Percentiles rank a stretch among this genome's conserved stretches.
Evolutionary conservation across 192 early-diverging fungal species (phyloP).

Genomic region (Pilobolus umbonatus): DNA sequence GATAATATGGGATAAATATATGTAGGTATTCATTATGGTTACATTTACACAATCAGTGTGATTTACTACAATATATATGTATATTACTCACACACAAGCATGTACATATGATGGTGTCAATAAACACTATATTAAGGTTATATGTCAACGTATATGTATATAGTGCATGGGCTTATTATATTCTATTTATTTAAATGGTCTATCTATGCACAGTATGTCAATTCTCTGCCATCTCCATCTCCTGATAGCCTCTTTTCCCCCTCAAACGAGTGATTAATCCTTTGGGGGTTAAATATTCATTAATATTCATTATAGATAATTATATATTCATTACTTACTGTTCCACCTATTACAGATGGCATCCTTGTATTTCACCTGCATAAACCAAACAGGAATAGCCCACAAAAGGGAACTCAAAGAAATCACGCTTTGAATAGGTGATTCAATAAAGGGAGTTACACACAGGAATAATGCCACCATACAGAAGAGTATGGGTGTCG

Average conservation of each 20-base stretch:
- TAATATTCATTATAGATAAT: too few species aligned
- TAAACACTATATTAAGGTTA: too few species aligned
- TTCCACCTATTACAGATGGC: conserved; percentile 33
- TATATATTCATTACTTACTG: conserved; percentile 15
- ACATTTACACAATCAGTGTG: too few species aligned
- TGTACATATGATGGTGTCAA: too few species aligned
- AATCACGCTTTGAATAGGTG: conserved; percentile 46
- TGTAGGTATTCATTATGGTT: too few species aligned
- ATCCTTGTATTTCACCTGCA: conserved; percentile 40
- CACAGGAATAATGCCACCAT: conserved; percentile 56
- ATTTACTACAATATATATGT: too few species aligned
- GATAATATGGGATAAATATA: too few species aligned
- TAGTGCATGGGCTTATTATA: background rate
- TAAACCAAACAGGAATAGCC: conserved; percentile 49
- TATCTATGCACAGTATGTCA: background rate
- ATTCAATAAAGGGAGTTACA: conserved; percentile 51
- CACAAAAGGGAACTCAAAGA: conserved; percentile 45
- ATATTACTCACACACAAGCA: too few species aligned
- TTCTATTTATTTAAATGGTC: background rate
- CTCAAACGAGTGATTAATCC: conserved; percentile 6
- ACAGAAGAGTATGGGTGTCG: conserved; percentile 63
- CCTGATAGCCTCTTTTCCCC: conserved; percentile 15
- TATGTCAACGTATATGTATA: too few species aligned
- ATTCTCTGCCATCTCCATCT: conserved; percentile 23
- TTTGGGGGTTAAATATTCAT: too few species aligned